Percentiles rank a stretch among this genome's conserved stretches.
Conservation (phyloP, 768 basidiomycete species). For the Macrolepiota albuminosa region DNA sequence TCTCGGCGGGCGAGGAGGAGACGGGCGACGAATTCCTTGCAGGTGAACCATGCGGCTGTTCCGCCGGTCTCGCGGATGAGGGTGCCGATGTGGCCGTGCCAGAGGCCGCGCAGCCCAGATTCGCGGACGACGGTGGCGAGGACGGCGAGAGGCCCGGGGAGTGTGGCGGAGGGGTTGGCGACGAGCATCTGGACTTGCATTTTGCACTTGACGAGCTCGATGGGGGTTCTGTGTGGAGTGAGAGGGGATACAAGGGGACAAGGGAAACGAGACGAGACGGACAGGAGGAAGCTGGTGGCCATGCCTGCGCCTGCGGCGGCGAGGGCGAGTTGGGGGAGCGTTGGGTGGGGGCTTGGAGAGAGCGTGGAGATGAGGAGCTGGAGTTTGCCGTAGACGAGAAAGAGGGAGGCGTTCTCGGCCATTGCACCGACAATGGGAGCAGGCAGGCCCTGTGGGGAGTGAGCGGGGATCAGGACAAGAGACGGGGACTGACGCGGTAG, state of each 20-base stretch:
- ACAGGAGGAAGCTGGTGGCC: conserved; percentile 85
- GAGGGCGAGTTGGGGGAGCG: conserved; percentile 61
- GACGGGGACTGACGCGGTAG: conserved; percentile 65
- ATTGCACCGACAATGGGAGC: conserved; percentile 91
- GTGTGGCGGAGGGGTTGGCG: conserved; percentile 18
- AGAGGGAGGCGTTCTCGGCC: conserved; percentile 86
- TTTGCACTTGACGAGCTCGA: conserved; percentile 94
- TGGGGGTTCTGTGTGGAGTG: conserved; percentile 61
- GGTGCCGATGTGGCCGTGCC: conserved; percentile 94
- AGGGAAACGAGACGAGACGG: conserved; percentile 28
- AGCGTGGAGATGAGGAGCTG: conserved; percentile 52
- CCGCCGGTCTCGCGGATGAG: conserved; percentile 93
- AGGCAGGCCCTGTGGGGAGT: conserved; percentile 66
- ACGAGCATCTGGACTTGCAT: conserved; percentile 94
- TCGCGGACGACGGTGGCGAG: conserved; percentile 56
- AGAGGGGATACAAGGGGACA: neutral
- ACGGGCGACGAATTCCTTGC: conserved; percentile 74
- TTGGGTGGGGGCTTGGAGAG: conserved; percentile 27
- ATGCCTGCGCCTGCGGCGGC: conserved; percentile 89
- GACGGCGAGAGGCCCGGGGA: conserved; percentile 74
- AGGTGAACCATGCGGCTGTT: conserved; percentile 84
- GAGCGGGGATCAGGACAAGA: neutral
- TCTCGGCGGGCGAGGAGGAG: conserved; percentile 52
- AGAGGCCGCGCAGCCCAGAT: conserved; percentile 80
- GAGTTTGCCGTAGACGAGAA: conserved; percentile 78